Evolutionary conservation across 1,284 basidiomycete genomes (phyloP), one percentile per base, ranked within the genome.

Genomic region (Ceratobasidium sp.): DNA sequence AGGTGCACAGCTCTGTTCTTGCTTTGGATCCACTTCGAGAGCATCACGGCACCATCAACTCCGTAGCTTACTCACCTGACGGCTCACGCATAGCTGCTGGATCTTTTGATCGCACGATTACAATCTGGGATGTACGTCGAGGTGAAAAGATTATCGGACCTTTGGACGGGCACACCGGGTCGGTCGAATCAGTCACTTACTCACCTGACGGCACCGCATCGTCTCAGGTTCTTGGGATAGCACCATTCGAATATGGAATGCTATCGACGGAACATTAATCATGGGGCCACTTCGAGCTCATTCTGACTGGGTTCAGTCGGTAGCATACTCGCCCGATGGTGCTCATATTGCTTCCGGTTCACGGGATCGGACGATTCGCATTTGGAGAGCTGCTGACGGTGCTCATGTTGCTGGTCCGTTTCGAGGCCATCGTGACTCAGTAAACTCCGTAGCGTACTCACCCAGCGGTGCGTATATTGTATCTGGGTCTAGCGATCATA

Each of bases 201-300:
- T 68, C 67, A 20, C 42, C 67, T 27, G 67, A 68, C 27, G 53
- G 38, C 52, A 31, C 15, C 32, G 13, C 29, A 35, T 54, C 3
- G 31, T 35, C 52, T 54, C 52, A 8, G 27, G 52, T 22, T 32
- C 52, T 20, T 5, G 6, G 2, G 52, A 54, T 34, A 20, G 17
- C 6, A 54, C 52, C 17, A 34, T 54, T 15, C 45, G 20, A 20
- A 20, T 47, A 6, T 47, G 45, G 45, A 20, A 47, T 20, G 7
- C 20, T 12, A 10, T 6, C 22, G 22, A 20, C 45, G 45, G 20
- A 6, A 20, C 45, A 22, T 22, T 20, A 6, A 47, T 22, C 20
- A 12, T 20, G 6, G 20, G n/a, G 10, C 10, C 45, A 12, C n/a
- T 47, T 20, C 8, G 22, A 20, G 45, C 10, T 12, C 45, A 47